Evolutionary conservation across 192 early-diverging fungal species (phyloP), one percentile per base, ranked within the genome.

Genomic region (Coemansia sp.): DNA sequence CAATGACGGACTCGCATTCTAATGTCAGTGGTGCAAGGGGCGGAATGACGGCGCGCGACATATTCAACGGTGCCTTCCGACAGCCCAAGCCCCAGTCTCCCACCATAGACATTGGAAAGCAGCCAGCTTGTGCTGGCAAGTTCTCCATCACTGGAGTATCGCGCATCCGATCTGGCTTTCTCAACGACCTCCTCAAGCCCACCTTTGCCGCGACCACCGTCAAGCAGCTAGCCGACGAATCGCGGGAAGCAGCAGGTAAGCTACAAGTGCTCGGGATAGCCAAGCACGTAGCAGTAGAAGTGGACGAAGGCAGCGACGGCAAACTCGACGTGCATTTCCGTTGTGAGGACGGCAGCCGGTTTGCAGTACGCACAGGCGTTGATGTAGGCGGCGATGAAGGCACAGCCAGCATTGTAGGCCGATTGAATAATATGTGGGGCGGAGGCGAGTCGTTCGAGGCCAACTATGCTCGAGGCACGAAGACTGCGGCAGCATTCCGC

Each of bases 311-410:
- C 0, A 26, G 18, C 0, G 37, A 69, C 13, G 46, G 13, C 14
- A 18, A n/a, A 0, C 72, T 95, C 5, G 89, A 96, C 74, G 87
- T 97, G 23, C 77, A 88, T 5, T 74, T 96, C 37, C 72, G 70
- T 8, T 85, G 92, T 58, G 85, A 90, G 65, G 92, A 95, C 62
- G 82, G 83, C 39, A 84, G 83, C 33, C 83, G 94, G 43, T 79
- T 95, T 33, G 88, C 81, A 73, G 83, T 94, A 45, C 86, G 84
- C 63, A 97, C 95, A 6, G 95, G 94, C 18, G 94, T 94, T 5
- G 93, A 95, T 51, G 86, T 97, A 31, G 93, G 93, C 16, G 93
- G 92, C 61, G 85, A 90, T 56, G 94, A 96, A 74, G 96, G 93
- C 34, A 91, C 82, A 33, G 88, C 91, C 70, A 90, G 85, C 59